Base-by-base conservation (phyloP, 306 rosid genomes). In the Cicer arietinum region DNA sequence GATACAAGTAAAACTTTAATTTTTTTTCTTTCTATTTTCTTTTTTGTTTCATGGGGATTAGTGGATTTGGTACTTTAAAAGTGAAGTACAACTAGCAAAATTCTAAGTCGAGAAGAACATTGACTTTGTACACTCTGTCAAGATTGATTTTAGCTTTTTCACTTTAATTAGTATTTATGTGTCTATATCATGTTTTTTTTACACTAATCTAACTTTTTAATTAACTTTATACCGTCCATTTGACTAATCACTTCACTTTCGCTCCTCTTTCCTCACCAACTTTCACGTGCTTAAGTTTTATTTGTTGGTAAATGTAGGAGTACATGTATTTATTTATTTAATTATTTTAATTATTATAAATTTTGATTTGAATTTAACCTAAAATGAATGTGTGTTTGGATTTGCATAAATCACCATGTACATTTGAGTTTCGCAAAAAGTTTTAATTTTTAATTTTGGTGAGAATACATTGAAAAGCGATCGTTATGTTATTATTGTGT, bases 101-200 rank as follows among this genome's bases (percentile, higher is more conserved):
- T 74, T 71, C 57, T 37, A 42, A 62, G 47, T 45, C 16, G 25
- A 69, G 72, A 76, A 69, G 72, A 76, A 79, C 37, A 78, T 88
- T 84, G 90, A 86, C 85, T 84, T 82, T 80, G 7, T 11, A 20
- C 67, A 12, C 56, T 12, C 68, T 46, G 52, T 43, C 39, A 44
- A 40, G 69, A 63, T 67, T 60, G 35, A 35, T 16, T 9, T 8
- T 50, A 8, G 22, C 74, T 62, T 44, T 50, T 16, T 46, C 40
- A 43, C 39, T 44, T 64, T 75, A 47, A 46, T 44, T 58, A 22
- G 71, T 51, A 71, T 57, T 56, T 9, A 48, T 51, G 62, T 37
- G 48, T 71, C 17, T 11, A 3, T 60, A 11, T 61, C 16, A 37
- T 30, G 64, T 57, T 10, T 39, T 68, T 48, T 64, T 48, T 4